Percentiles rank a stretch among this genome's conserved stretches.
These are phyloP conservation scores for Hirschfeldia incana DNA, from an alignment of 345 rosid genomes.

Conservation along the genomic window DNA sequence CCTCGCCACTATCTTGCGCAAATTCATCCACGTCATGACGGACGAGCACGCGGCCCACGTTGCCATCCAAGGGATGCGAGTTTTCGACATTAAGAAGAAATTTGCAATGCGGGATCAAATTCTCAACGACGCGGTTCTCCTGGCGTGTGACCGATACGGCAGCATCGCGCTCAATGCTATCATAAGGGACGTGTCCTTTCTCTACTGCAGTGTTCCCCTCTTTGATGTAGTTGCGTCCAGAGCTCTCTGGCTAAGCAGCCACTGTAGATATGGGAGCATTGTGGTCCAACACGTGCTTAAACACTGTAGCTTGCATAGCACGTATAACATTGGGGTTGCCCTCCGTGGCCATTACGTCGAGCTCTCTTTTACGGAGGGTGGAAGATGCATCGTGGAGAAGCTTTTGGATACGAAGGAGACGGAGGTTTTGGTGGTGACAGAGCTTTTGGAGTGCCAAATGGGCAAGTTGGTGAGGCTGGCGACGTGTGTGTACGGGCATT, in stretches of 20 bases:
- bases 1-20: neutral
- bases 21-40: slow-evolving; percentile 3
- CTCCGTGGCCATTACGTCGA: slow-evolving; percentile 11
- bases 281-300: slow-evolving; percentile 21
- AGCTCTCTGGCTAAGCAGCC: slow-evolving; percentile 8
- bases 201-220: neutral
- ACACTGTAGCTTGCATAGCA: neutral
- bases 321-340: neutral
- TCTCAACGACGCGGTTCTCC: neutral
- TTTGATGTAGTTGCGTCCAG: neutral
- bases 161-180: slow-evolving; percentile 24
- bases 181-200: slow-evolving; percentile 5
- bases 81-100: neutral
- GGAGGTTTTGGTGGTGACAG: neutral
- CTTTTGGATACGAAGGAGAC: neutral
- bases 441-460: neutral
- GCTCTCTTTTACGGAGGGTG: slow-evolving; percentile 6
- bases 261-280: slow-evolving; percentile 2
- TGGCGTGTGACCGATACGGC: neutral
- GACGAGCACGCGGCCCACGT: slow-evolving; percentile 6
- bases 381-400: slow-evolving; percentile 20
- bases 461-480: slow-evolving; percentile 17
- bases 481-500: slow-evolving; percentile 15
- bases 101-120: neutral
- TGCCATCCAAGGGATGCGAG: neutral